Evolutionary conservation across 2,329 filamentous ascomycete species (phyloP).

Genomic region (Pseudonectria foliicola): DNA sequence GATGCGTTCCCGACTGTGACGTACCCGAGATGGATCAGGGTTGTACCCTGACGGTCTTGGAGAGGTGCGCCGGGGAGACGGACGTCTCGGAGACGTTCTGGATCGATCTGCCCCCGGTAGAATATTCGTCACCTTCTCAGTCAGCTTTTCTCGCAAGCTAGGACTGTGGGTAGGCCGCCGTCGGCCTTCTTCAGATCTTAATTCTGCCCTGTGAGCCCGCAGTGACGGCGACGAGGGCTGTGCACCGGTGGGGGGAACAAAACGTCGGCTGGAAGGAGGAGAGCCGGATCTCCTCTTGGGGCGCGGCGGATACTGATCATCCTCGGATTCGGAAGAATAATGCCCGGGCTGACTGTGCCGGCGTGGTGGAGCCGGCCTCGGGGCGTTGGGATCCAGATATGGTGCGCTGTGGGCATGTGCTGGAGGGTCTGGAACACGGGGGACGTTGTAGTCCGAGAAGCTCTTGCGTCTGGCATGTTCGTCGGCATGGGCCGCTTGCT

Average conservation of each 20-base stretch:
- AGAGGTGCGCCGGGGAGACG: slow-evolving; percentile 25
- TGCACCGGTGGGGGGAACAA: slow-evolving; percentile 22
- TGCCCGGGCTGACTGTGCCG: slow-evolving; percentile 45
- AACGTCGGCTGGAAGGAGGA: slow-evolving; percentile 27
- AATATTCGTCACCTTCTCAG: slow-evolving; percentile 38
- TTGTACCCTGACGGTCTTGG: slow-evolving; percentile 27
- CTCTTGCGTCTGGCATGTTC: slow-evolving; percentile 40
- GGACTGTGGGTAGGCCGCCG: slow-evolving; percentile 30
- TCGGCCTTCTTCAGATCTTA: slow-evolving; percentile 30
- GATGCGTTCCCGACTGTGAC: slow-evolving; percentile 34
- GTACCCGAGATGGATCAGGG: slow-evolving; percentile 23
- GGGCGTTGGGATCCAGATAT: slow-evolving; percentile 29
- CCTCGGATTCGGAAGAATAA: slow-evolving; percentile 35
- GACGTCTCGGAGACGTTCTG: slow-evolving; percentile 29
- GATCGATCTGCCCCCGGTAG: slow-evolving; percentile 32
- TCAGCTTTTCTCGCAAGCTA: slow-evolving; percentile 37
- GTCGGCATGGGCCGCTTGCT: slow-evolving; percentile 33
- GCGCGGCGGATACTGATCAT: slow-evolving; percentile 27
- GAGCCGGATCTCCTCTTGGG: slow-evolving; percentile 18
- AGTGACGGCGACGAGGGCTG: slow-evolving; percentile 22
- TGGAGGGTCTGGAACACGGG: slow-evolving; percentile 24
- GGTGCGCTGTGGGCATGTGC: slow-evolving; percentile 20
- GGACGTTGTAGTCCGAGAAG: slow-evolving; percentile 43
- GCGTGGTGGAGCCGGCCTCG: slow-evolving; percentile 27
- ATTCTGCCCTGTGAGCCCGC: slow-evolving; percentile 28